Conservation (phyloP, 1,284 basidiomycete species). For the Trichosporon asahii region DNA sequence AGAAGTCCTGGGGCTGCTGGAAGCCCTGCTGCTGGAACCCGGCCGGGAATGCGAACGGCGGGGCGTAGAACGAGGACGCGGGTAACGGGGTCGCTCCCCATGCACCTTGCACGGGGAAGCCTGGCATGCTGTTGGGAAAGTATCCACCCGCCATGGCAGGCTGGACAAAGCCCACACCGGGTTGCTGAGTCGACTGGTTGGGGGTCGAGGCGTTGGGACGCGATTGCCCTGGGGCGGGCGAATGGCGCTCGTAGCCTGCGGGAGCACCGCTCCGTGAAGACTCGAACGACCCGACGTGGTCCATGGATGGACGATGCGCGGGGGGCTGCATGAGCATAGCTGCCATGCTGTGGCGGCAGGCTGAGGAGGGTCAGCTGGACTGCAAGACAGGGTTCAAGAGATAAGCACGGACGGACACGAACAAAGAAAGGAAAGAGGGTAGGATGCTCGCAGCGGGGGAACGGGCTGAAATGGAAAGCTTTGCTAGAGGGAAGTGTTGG, state of each 20-base stretch:
- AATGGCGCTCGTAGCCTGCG: conserved; percentile 3
- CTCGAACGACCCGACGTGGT: conserved; percentile 45
- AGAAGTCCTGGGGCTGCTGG: conserved; percentile 42
- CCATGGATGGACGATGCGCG: conserved; percentile 45
- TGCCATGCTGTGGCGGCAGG: conserved; percentile 37
- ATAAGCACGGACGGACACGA: not conserved
- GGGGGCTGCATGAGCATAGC: conserved; percentile 40
- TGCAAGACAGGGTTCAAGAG: not conserved
- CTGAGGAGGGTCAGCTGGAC: conserved; percentile 7
- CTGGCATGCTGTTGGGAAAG: not conserved
- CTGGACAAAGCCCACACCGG: conserved; percentile 2
- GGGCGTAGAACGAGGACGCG: conserved; percentile 37
- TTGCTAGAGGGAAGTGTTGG: not conserved
- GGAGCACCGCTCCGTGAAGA: not conserved
- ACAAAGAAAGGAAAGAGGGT: conserved; percentile 11
- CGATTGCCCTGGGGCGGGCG: not conserved
- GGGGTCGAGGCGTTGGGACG: not conserved
- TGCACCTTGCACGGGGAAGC: conserved; percentile 4
- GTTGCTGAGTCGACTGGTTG: not conserved
- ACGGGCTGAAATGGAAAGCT: not conserved
- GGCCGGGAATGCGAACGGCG: conserved; percentile 28
- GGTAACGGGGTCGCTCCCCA: conserved; percentile 20
- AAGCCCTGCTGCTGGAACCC: conserved; percentile 25
- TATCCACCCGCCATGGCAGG: conserved; percentile 3
- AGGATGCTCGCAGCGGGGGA: not conserved